Evolutionary conservation across 352 stramenopile species (phyloP), one percentile per base, ranked within the genome.

Genomic region (Phytophthora palmivora): DNA sequence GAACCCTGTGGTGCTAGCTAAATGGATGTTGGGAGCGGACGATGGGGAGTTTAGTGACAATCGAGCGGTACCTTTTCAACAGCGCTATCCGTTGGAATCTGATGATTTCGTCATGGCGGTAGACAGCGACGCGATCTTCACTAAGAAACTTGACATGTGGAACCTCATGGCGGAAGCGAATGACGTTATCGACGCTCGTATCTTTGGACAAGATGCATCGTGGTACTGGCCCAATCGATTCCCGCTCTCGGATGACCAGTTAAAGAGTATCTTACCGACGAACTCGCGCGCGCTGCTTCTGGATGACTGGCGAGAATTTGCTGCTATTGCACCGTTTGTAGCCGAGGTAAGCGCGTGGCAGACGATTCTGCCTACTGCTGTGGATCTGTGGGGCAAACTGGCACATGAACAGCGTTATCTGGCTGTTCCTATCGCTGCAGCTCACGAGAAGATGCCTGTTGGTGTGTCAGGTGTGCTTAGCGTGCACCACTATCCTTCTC

Each of bases 41-140:
- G 53, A 48, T 53, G 72, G 60, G 16, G 57, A 70, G 26, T 18
- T 59, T 14, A 55, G 52, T 42, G 53, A 58, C 10, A 63, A 48
- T 12, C 53, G 41, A 12, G 16, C 28, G 10, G 57, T 69, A 22
- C 19, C 56, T 4, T 75, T 78, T 30, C 39, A 63, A 39, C 64
- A 88, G 49, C 58, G 67, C 10, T 78, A 77, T 43, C 58, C 44
- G 0, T 47, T 89, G 14, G 46, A 63, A 12, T 60, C 74, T 24
- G 75, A 90, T 41, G 84, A 91, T 42, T 92, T 87, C 47, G 63
- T 95, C 42, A 89, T 92, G 79, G 63, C 89, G 10, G 79, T 93
- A 1, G 87, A 95, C 54, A 89, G 71, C 59, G 84, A 95, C 61
- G 79, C 84, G 19, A 80, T 94, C 55, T 92, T 95, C 54, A 91